Base-by-base conservation (phyloP, 306 rosid species). In the Begonia fuchsioides region DNA sequence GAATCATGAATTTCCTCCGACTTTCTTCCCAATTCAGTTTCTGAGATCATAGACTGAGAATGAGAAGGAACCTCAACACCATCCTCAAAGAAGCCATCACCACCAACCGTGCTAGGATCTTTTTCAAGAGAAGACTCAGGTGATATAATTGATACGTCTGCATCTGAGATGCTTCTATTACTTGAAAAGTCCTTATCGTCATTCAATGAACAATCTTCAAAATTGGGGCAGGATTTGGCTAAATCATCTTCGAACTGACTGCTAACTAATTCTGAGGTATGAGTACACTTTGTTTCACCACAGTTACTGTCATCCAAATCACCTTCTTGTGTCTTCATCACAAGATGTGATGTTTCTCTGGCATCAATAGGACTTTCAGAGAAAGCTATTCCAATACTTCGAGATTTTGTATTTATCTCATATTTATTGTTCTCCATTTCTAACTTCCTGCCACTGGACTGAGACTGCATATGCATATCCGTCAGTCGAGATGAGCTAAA, bases 391-490 rank as follows among this genome's bases (percentile, higher is more conserved):
- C 66, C 73, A 12, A 61, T 32, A 60, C 69, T 72, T 15, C 54
- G 76, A 53, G 76, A 47, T 54, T 65, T 83, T 39, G 53, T 32
- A 69, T 51, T 62, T 38, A 58, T 50, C 52, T 79, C 94, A 63
- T 64, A 44, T 56, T 66, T 68, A 46, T 66, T 40, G 40, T 49
- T 57, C 57, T 70, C 86, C 49, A 44, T 38, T 2, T 81, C 81
- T 16, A 52, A 62, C 63, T 70, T 80, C 72, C 64, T 68, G 59
- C 68, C 49, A 54, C 86, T 84, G 20, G 73, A 68, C 65, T 77
- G 94, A 44, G 86, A 66, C 51, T 68, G 92, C 46, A 70, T 70
- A 54, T 71, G 75, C 38, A 47, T 63, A 38, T 80, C 94, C 0
- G 74, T 60, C 54, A 65, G 83, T 60, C 86, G 68, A 48, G 68